Conservation (phyloP, 495 filamentous ascomycete genomes). For the Lophium mytilinum region DNA sequence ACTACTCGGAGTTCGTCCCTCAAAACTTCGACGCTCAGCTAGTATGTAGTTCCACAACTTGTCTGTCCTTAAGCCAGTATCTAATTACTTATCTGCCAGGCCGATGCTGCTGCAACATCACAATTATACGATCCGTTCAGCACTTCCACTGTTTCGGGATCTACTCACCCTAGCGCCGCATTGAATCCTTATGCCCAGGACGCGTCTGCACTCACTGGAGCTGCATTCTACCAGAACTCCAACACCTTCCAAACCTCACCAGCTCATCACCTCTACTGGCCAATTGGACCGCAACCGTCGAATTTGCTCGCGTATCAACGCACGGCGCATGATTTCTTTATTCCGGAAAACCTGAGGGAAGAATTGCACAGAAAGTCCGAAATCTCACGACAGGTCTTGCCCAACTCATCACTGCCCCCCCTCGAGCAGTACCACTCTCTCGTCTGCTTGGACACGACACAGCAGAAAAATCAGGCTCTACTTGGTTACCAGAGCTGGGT, state of each 20-base stretch:
- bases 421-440: constrained; percentile 86
- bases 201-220: constrained; percentile 54
- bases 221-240: constrained; percentile 43
- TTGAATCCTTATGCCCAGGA: constrained; percentile 25
- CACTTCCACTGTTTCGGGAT: constrained; percentile 4
- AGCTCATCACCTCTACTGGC: constrained; percentile 86
- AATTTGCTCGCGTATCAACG: constrained; percentile 74
- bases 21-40: constrained; percentile 60
- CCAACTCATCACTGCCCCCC: constrained; percentile 65
- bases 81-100: constrained; percentile 15
- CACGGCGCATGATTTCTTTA: constrained; percentile 80
- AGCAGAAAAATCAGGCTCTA: constrained; percentile 61
- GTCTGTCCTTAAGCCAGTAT: not conserved
- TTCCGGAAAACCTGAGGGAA: constrained; percentile 74
- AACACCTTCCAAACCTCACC: constrained; percentile 11
- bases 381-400: constrained; percentile 73
- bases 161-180: constrained; percentile 12
- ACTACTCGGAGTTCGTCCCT: constrained; percentile 76
- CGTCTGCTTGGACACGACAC: constrained; percentile 76
- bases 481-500: constrained; percentile 88
- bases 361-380: constrained; percentile 84
- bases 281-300: constrained; percentile 71
- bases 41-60: constrained; percentile 41
- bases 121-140: constrained; percentile 23
- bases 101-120: constrained; percentile 14